These are phyloP conservation scores for Calocybe gambosa DNA, from an alignment of 1,284 basidiomycete species.

Conservation along the genomic window DNA sequence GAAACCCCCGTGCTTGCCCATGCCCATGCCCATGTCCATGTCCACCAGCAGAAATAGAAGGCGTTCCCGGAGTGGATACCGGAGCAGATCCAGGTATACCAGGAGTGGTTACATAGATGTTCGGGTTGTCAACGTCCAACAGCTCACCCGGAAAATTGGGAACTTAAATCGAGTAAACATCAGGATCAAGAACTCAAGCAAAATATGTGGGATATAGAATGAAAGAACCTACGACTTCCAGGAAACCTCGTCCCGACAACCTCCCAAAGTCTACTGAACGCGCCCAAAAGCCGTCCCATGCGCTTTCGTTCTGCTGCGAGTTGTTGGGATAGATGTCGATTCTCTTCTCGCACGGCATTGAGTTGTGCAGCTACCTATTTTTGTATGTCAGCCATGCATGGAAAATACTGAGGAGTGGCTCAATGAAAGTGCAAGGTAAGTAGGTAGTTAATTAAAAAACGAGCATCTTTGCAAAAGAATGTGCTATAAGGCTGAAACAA, in stretches of 20 bases:
- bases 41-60: background rate
- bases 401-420: slow-evolving; percentile 5
- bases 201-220: slow-evolving; percentile 3
- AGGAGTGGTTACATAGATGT: slow-evolving; percentile 69
- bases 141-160: slow-evolving; percentile 58
- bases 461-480: background rate
- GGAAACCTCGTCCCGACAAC: slow-evolving; percentile 46
- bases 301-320: slow-evolving; percentile 48
- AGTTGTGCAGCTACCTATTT: slow-evolving; percentile 55
- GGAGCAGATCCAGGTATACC: slow-evolving; percentile 15
- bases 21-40: slow-evolving; percentile 24
- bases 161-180: slow-evolving; percentile 32
- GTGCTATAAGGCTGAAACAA: background rate
- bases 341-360: slow-evolving; percentile 62
- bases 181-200: background rate
- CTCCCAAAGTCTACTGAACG: slow-evolving; percentile 52
- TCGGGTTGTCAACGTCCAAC: slow-evolving; percentile 54
- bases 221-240: slow-evolving; percentile 38
- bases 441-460: background rate
- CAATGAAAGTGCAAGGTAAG: background rate
- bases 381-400: slow-evolving; percentile 4
- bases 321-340: slow-evolving; percentile 50
- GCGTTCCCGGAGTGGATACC: background rate
- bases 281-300: slow-evolving; percentile 40
- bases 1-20: slow-evolving; percentile 29